Percentiles rank a stretch among this genome's conserved stretches.
Conservation (phyloP, 129 eudicot species). For the Pseudognaphalium luteoalbum region DNA sequence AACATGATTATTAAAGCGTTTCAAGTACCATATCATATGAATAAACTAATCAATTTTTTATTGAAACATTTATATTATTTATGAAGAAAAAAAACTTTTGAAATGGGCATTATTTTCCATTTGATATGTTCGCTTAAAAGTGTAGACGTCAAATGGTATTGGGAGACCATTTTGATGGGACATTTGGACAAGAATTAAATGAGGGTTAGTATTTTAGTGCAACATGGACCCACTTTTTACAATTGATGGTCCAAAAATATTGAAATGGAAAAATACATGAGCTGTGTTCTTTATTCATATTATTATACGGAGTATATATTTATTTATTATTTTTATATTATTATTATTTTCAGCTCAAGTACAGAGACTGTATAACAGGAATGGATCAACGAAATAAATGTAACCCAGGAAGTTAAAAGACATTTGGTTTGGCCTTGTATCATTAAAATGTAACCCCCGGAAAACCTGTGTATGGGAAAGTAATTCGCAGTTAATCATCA, state of each 20-base stretch:
- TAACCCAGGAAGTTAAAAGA: background rate
- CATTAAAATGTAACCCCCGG: background rate
- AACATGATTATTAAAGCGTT: background rate
- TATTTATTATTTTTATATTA: too few species aligned
- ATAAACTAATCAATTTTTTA: too few species aligned
- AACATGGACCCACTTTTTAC: conserved; percentile 12
- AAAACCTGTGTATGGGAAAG: background rate
- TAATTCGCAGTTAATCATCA: background rate
- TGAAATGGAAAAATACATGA: background rate
- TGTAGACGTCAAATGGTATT: conserved; percentile 13
- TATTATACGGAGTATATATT: too few species aligned
- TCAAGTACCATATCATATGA: too few species aligned
- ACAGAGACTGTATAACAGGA: too few species aligned
- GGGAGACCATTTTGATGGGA: too few species aligned
- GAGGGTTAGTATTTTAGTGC: conserved; percentile 18
- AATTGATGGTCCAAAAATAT: conserved; percentile 18
- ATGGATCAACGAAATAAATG: too few species aligned
- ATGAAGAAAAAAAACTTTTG: too few species aligned
- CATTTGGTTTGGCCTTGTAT: background rate
- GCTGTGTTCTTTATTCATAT: background rate
- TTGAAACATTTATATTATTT: too few species aligned
- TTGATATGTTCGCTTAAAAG: conserved; percentile 14
- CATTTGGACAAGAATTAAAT: too few species aligned
- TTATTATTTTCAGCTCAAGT: too few species aligned
- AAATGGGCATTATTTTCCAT: background rate